Evolutionary conservation across 192 early-diverging fungal species (phyloP), one percentile per base, ranked within the genome.

Genomic region (Geosiphon pyriformis): DNA sequence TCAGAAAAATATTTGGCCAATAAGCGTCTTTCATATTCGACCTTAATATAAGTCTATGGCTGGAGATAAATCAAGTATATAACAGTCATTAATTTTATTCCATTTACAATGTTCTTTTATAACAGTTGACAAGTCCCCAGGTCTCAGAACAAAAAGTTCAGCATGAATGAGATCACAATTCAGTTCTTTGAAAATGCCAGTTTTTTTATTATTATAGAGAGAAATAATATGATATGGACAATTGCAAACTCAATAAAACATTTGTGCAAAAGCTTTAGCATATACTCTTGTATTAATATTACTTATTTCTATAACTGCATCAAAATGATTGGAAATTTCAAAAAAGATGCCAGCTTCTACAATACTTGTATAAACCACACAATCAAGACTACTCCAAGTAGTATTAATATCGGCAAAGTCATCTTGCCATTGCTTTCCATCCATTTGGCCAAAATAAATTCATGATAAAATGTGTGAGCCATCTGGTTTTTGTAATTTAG

Each of bases 361-460:
- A 61, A 25, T 61, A 48, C 60, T 61, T 61, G 60, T 61, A 49
- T 61, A 61, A 47, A 61, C 23, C 22, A 61, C 37, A 26, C 60
- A 61, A 25, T 61, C 60, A 48, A 61, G 60, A 47, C 25, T 7
- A 61, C 60, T 61, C 60, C 42, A 49, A 10, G 60, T 61, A 61
- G 60, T 25, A 61, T 61, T 48, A 27, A 61, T 61, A 48, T 61
- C 31, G 48, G 37, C n/a, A 49, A 61, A 61, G 31, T 61, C 42
- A 2, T 61, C 60, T 49, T 61, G 23, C 2, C 42, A n/a, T 27
- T 61, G 60, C 17, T 48, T 61, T 61, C 60, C 42, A 61, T 61
- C 42, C 42, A 61, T 61, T 61, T 61, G 60, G 10, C 42, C 37
- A 61, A 61, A 61, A 61, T 61, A 61, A 61, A 61, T 46, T 23